These are phyloP conservation scores for Paraglomus occultum DNA, from an alignment of 192 early-diverging fungal genomes.

Conservation along the genomic window DNA sequence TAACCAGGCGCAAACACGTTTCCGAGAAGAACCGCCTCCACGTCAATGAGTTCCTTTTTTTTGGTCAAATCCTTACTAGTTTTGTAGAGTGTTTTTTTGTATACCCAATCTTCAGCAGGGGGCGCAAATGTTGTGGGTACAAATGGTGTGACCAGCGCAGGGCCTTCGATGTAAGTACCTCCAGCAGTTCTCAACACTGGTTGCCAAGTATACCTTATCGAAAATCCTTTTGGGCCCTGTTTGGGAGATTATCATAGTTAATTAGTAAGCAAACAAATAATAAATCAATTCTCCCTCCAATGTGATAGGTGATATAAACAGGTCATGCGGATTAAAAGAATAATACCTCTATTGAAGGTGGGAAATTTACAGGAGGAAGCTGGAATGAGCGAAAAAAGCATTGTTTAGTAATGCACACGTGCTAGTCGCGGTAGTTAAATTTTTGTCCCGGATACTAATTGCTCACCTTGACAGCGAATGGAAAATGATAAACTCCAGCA, in stretches of 20 bases:
- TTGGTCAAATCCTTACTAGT: conserved; percentile 24
- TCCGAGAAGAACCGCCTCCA: conserved; percentile 37
- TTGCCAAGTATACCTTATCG: conserved; percentile 10
- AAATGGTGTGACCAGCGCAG: conserved; percentile 36
- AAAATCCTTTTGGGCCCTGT: conserved; percentile 27
- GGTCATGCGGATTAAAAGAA: conserved; percentile 26
- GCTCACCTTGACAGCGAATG: conserved; percentile 41
- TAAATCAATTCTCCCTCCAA: not conserved
- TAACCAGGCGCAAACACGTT: conserved; percentile 43
- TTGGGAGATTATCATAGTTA: conserved; percentile 14
- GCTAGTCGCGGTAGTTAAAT: not conserved
- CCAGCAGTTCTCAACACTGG: conserved; percentile 9
- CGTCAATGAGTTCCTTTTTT: conserved; percentile 27
- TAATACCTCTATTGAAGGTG: conserved; percentile 43
- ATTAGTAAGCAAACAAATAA: not conserved
- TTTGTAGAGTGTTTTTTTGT: conserved; percentile 26
- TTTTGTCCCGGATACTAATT: not conserved
- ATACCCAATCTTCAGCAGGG: conserved; percentile 33
- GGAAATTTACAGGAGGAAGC: conserved; percentile 44
- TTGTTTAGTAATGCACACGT: not conserved
- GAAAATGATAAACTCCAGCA: conserved; percentile 35
- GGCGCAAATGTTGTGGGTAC: conserved; percentile 41
- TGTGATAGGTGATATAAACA: not conserved
- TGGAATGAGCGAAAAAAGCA: conserved; percentile 2
- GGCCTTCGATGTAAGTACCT: conserved; percentile 33